phyloP scores from a whole-genome alignment of 306 rosid genomes.

The Cyclanthera cordifolia region DNA sequence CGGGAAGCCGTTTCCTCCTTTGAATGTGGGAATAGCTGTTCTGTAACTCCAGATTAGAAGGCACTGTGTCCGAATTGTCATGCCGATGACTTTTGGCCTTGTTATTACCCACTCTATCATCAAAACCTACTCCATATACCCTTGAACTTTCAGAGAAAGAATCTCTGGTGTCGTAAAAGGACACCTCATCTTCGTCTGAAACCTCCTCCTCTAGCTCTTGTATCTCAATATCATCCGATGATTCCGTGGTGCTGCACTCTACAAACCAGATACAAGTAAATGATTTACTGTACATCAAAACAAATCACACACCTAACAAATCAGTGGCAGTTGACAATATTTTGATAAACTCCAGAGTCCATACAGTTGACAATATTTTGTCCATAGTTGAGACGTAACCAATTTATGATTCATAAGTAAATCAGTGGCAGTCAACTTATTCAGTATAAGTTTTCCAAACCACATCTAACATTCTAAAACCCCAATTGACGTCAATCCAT shows the following conservation, averaged over 20 bases:
- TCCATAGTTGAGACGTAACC: background rate
- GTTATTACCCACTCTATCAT: slow-evolving; percentile 18
- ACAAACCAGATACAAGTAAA: slow-evolving; percentile 12
- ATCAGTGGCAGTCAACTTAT: background rate
- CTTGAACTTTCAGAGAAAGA: slow-evolving; percentile 48
- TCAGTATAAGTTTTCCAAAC: background rate
- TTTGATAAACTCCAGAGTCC: background rate
- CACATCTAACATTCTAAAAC: background rate
- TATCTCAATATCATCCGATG: slow-evolving; percentile 84
- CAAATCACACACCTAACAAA: background rate
- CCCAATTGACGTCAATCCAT: background rate
- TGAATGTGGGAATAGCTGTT: slow-evolving; percentile 33
- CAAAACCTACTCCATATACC: slow-evolving; percentile 18
- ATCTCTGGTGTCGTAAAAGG: slow-evolving; percentile 60
- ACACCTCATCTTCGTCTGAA: slow-evolving; percentile 79
- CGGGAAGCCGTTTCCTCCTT: slow-evolving; percentile 75
- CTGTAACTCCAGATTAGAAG: slow-evolving; percentile 16
- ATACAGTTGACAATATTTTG: too few relatives aligned
- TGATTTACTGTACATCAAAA: background rate
- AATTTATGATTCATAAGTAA: background rate
- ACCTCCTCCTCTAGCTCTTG: slow-evolving; percentile 82
- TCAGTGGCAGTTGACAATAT: too few relatives aligned
- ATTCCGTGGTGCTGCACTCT: slow-evolving; percentile 96
- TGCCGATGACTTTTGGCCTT: slow-evolving; percentile 21
- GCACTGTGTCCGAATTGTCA: slow-evolving; percentile 30